Evolutionary conservation across 805 yeast species (phyloP), one percentile per base, ranked within the genome.

Genomic region (Ogataea neopini): DNA sequence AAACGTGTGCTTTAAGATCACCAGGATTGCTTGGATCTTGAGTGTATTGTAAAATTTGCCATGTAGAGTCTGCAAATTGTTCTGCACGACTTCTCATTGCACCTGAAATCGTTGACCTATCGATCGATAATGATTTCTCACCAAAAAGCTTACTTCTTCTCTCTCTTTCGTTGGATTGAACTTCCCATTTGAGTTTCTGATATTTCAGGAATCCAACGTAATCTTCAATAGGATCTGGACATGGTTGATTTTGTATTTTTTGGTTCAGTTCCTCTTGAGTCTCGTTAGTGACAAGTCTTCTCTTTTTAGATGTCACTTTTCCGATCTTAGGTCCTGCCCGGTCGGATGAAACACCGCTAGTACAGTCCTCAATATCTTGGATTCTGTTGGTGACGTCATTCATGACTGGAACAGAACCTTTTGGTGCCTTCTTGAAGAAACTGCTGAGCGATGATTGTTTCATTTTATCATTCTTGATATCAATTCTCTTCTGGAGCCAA

Each of bases 121-220:
- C 79, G 2, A 83, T 70, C 1, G 74, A 67, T 3, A 56, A 36
- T 18, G 49, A 36, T 6, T 76, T 71, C 25, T 74, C 72, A 30
- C 99, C 99, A 72, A 94, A 92, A 20, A 95, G 66, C 53, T 81
- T 83, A 45, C 75, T 75, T 60, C 97, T 77, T 59, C 95, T 79
- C 45, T 75, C 77, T 56, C 89, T 76, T 50, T 84, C 86, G 51
- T 79, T 79, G n/a, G 78, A 76, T 62, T 89, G 96, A 10, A 81
- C 71, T 41, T 71, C 79, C 99, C 99, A 94, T 61, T 88, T 88
- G n/a, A 81, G 76, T 64, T 92, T 90, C 66, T 87, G 92, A 59
- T 86, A 86, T 25, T 70, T 68, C 49, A 94, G 71, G 71, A 86
- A 87, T 0, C 77, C 84, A 14, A 63, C 76, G 65, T 87, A 87